These are phyloP conservation scores for Scedosporium dehoogii DNA, from an alignment of 2,329 filamentous ascomycete genomes.

Conservation along the genomic window DNA sequence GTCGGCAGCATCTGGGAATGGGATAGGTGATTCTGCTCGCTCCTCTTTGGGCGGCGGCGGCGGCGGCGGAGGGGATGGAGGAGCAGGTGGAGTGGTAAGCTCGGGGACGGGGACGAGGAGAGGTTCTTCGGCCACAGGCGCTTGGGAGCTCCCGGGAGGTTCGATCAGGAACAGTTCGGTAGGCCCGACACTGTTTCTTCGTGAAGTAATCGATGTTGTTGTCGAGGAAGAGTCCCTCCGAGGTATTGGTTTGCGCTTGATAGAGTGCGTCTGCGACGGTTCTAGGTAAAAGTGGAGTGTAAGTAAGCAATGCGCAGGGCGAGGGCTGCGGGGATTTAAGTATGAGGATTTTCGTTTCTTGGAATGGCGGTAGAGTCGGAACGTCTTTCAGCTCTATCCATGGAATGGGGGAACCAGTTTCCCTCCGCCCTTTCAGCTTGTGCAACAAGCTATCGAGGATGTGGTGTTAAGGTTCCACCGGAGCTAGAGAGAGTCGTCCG, in stretches of 20 bases:
- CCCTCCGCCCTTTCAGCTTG: not conserved
- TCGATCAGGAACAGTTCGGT: not conserved
- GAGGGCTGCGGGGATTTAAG: slow-evolving; percentile 1
- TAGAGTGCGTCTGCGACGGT: not conserved
- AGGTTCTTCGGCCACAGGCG: not conserved
- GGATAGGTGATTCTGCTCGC: not conserved
- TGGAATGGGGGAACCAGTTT: not conserved
- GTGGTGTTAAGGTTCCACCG: slow-evolving; percentile 1
- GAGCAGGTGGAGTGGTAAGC: not conserved
- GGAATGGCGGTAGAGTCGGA: not conserved
- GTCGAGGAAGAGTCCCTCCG: not conserved
- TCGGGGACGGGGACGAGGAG: not conserved
- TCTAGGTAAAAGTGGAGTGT: not conserved
- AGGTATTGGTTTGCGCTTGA: not conserved
- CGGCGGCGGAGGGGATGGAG: not conserved
- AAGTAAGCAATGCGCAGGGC: slow-evolving; percentile 3
- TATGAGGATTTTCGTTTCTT: not conserved
- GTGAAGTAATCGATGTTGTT: not conserved
- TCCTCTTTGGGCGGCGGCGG: not conserved
- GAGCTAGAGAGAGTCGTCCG: not conserved
- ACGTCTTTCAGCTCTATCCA: not conserved
- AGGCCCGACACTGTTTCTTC: not conserved
- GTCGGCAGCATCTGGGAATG: not conserved
- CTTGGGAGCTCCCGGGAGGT: not conserved
- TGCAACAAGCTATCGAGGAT: not conserved